phyloP scores from a whole-genome alignment of 2,329 filamentous ascomycete species.

The Chrysosporium keratinophilum region DNA sequence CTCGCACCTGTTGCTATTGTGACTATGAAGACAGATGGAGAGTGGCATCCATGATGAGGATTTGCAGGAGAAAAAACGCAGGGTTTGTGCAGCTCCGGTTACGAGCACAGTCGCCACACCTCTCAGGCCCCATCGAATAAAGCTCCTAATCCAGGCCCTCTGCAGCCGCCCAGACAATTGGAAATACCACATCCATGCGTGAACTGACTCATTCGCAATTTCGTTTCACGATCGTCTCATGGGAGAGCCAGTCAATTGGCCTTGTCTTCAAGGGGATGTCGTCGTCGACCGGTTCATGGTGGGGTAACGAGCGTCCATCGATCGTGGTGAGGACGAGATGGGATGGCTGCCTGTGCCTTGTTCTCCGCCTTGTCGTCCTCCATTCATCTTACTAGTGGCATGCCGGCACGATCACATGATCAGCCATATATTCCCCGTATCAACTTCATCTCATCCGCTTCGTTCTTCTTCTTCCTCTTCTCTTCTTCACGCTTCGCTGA shows the following conservation, averaged over 20 bases:
- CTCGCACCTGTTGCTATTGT: background rate
- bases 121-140: background rate
- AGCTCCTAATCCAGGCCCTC: background rate
- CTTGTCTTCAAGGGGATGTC: background rate
- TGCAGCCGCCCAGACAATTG: background rate
- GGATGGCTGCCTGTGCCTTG: conserved; percentile 10
- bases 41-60: background rate
- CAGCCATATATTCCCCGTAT: conserved; percentile 21
- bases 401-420: conserved; percentile 19
- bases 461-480: conserved; percentile 32
- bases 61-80: background rate
- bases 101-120: conserved; percentile 1
- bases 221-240: background rate
- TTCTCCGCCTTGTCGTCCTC: background rate
- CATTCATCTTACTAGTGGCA: background rate
- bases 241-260: background rate
- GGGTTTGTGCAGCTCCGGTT: background rate
- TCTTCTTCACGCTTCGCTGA: conserved; percentile 39
- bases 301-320: background rate
- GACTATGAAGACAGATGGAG: background rate
- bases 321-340: background rate
- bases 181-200: background rate
- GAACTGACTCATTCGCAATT: background rate
- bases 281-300: background rate
- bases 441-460: conserved; percentile 34